phyloP scores from a whole-genome alignment of 2,329 filamentous ascomycete genomes.

The Rhexocercosporidium sp. region DNA sequence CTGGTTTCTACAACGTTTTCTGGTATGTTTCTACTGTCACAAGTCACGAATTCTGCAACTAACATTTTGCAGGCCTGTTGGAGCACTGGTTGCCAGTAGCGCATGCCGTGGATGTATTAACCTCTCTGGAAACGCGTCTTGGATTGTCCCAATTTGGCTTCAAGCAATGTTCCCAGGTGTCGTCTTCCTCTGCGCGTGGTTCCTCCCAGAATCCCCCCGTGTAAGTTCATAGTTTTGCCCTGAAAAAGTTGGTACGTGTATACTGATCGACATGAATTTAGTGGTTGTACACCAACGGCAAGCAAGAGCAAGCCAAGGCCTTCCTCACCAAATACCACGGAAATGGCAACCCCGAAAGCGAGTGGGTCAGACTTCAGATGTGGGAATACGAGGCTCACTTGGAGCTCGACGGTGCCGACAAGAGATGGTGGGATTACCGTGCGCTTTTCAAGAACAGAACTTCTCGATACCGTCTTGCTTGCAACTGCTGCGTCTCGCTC shows the following conservation, averaged over 20 bases:
- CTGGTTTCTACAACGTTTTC: slow-evolving; percentile 40
- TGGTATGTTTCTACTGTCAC: slow-evolving; percentile 25
- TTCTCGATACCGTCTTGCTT: slow-evolving; percentile 54
- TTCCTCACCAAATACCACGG: slow-evolving; percentile 57
- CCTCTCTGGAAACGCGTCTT: slow-evolving; percentile 46
- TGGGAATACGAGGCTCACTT: slow-evolving; percentile 55
- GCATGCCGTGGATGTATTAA: slow-evolving; percentile 55
- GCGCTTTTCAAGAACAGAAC: slow-evolving; percentile 56
- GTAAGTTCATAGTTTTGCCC: slow-evolving; percentile 36
- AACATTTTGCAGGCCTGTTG: slow-evolving; percentile 52
- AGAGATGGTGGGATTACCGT: slow-evolving; percentile 60
- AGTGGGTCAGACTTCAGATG: slow-evolving; percentile 57
- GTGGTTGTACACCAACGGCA: slow-evolving; percentile 49
- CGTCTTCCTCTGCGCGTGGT: slow-evolving; percentile 50
- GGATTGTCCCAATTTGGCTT: slow-evolving; percentile 57
- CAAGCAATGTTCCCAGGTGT: slow-evolving; percentile 57
- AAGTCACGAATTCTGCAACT: slow-evolving; percentile 1
- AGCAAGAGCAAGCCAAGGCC: slow-evolving; percentile 44
- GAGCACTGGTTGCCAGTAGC: slow-evolving; percentile 58
- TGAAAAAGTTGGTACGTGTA: neutral
- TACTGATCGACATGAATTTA: slow-evolving; percentile 36
- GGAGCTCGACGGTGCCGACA: slow-evolving; percentile 56
- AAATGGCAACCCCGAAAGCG: slow-evolving; percentile 54
- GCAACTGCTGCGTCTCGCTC: slow-evolving; percentile 55
- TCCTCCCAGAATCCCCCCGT: slow-evolving; percentile 54